Conservation (phyloP, 2,329 filamentous ascomycete genomes). For the Didymellaceae sp. region DNA sequence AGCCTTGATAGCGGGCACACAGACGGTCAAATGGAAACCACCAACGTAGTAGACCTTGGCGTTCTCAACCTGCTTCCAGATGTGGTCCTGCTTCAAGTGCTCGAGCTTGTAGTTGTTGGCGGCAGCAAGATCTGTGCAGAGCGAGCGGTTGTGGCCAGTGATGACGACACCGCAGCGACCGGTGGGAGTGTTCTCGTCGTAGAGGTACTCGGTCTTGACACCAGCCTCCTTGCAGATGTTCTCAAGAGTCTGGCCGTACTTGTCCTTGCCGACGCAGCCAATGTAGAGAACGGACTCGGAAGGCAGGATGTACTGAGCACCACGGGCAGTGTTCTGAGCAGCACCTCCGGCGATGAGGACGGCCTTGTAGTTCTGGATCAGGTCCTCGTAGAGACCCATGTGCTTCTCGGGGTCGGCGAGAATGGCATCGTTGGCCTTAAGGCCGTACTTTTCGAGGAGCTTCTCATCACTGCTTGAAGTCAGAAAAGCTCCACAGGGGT, state of each 20-base stretch:
- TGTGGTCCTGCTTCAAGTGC: slow-evolving; percentile 86
- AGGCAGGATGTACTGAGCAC: slow-evolving; percentile 92
- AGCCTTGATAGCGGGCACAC: slow-evolving; percentile 85
- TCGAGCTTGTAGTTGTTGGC: slow-evolving; percentile 97
- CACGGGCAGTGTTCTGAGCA: slow-evolving; percentile 95
- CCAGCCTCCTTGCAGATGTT: slow-evolving; percentile 87
- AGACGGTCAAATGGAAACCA: slow-evolving; percentile 97
- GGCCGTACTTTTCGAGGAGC: slow-evolving; percentile 87
- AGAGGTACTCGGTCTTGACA: slow-evolving; percentile 91
- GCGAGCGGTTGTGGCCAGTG: slow-evolving; percentile 91
- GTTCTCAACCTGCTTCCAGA: slow-evolving; percentile 90
- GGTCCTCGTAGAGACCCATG: slow-evolving; percentile 86
- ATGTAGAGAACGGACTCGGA: slow-evolving; percentile 90
- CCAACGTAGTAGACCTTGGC: slow-evolving; percentile 92
- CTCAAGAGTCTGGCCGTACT: slow-evolving; percentile 87
- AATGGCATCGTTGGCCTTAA: slow-evolving; percentile 97
- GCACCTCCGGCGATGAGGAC: slow-evolving; percentile 96
- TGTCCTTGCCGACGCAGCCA: slow-evolving; percentile 92
- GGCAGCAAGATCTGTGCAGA: slow-evolving; percentile 93
- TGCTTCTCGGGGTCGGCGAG: slow-evolving; percentile 88
- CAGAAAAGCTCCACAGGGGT: slow-evolving; percentile 28
- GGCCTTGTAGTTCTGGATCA: slow-evolving; percentile 88
- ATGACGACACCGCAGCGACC: slow-evolving; percentile 96
- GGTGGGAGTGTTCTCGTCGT: slow-evolving; percentile 83
- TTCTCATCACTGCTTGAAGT: slow-evolving; percentile 70